Percentiles rank a stretch among this genome's conserved stretches.
Evolutionary conservation across 2,329 filamentous ascomycete species (phyloP).

Genomic region (Botrytis pseudocinerea): DNA sequence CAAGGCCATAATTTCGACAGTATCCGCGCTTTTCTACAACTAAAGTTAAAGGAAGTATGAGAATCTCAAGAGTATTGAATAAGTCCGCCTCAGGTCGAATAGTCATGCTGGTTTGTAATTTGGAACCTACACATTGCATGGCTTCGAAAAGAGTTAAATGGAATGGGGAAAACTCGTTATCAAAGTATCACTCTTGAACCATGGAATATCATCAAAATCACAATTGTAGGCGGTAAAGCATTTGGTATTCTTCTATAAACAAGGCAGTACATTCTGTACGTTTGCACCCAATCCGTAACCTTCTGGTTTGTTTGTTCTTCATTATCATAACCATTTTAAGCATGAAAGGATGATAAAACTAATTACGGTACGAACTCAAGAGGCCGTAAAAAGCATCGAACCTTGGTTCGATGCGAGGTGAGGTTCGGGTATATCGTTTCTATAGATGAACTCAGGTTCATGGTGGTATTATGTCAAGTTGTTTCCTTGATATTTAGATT

Average conservation of each 20-base stretch:
- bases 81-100: background rate
- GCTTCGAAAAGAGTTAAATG: background rate
- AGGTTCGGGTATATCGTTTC: conserved; percentile 2
- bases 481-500: conserved; percentile 2
- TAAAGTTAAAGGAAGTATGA: background rate
- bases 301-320: conserved; percentile 12
- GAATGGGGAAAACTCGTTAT: background rate
- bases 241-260: conserved; percentile 23
- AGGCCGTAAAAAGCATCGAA: conserved; percentile 13
- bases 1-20: background rate
- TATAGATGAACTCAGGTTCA: conserved; percentile 14
- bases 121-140: background rate
- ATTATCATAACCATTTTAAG: conserved; percentile 20
- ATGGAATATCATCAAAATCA: background rate
- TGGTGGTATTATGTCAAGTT: conserved; percentile 6
- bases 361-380: conserved; percentile 2
- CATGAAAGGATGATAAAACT: conserved; percentile 16
- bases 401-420: conserved; percentile 9
- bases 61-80: background rate
- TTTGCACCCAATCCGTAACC: conserved; percentile 15
- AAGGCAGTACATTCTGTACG: conserved; percentile 12
- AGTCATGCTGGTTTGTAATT: background rate
- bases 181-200: background rate
- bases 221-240: background rate
- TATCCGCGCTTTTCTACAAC: background rate